These are phyloP conservation scores for Marasmius oreades DNA, from an alignment of 1,284 basidiomycete species.

Conservation along the genomic window DNA sequence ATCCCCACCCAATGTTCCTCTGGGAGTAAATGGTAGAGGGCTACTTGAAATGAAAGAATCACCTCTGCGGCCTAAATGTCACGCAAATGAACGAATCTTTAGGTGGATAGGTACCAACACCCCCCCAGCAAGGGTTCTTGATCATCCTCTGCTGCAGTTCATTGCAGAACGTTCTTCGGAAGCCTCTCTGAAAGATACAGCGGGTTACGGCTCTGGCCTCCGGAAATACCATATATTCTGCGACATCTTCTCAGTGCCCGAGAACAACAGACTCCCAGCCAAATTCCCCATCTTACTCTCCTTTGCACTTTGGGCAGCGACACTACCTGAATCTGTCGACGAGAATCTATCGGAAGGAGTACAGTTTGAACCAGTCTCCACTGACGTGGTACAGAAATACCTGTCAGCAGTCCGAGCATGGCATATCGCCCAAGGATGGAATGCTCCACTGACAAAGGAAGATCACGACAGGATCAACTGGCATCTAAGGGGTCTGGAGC, in stretches of 20 bases:
- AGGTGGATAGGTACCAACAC: constrained; percentile 29
- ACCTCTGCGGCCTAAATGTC: constrained; percentile 22
- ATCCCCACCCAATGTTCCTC: neutral
- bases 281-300: neutral
- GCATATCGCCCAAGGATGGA: constrained; percentile 30
- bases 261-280: constrained; percentile 6
- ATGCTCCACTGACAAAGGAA: constrained; percentile 16
- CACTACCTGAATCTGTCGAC: constrained; percentile 12
- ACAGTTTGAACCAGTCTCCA: constrained; percentile 22
- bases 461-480: constrained; percentile 17
- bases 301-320: constrained; percentile 6
- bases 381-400: constrained; percentile 20
- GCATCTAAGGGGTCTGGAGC: constrained; percentile 8
- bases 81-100: constrained; percentile 24
- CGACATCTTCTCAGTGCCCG: constrained; percentile 23
- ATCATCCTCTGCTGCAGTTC: constrained; percentile 13
- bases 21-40: constrained; percentile 3
- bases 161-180: constrained; percentile 4
- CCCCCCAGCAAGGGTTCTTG: constrained; percentile 19
- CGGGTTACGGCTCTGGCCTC: constrained; percentile 21
- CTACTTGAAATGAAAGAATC: constrained; percentile 14
- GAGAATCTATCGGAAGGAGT: constrained; percentile 2
- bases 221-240: constrained; percentile 28
- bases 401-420: constrained; percentile 24
- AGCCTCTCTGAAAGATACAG: constrained; percentile 15